Percentiles rank a stretch among this genome's conserved stretches.
These are phyloP conservation scores for Diaporthe ilicicola DNA, from an alignment of 2,329 filamentous ascomycete genomes.

Conservation along the genomic window DNA sequence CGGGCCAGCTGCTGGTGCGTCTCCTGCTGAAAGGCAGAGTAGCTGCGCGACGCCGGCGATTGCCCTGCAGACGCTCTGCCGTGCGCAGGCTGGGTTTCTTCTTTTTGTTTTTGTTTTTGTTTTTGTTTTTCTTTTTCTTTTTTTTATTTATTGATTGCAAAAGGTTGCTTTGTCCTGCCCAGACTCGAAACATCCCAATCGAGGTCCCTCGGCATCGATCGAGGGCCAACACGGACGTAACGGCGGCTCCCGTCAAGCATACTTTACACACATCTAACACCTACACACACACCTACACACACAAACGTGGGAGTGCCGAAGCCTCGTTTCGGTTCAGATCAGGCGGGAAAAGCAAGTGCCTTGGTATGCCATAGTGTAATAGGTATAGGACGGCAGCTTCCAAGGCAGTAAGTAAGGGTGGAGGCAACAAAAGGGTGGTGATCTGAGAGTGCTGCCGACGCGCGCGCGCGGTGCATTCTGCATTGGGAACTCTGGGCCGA, in stretches of 20 bases:
- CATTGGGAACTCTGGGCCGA: conserved; percentile 8
- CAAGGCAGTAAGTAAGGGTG: not conserved
- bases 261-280: too few relatives aligned
- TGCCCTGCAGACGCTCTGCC: not conserved
- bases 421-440: not conserved
- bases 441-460: conserved; percentile 14
- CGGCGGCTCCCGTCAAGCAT: conserved; percentile 23
- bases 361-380: not conserved
- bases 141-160: not conserved
- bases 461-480: conserved; percentile 21
- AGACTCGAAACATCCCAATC: not conserved
- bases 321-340: not conserved
- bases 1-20: not conserved
- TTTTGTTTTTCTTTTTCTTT: not conserved
- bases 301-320: conserved; percentile 15
- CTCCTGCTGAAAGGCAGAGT: not conserved
- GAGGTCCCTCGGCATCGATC: not conserved
- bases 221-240: conserved; percentile 1
- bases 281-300: too few relatives aligned
- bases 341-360: conserved; percentile 10
- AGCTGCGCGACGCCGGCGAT: not conserved
- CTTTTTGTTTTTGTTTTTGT: not conserved
- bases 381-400: not conserved
- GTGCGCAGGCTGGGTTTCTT: not conserved
- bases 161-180: too few relatives aligned